Evolutionary conservation across 2,329 filamentous ascomycete species (phyloP), one percentile per base, ranked within the genome.

Genomic region (Paraconiothyrium brasiliense): DNA sequence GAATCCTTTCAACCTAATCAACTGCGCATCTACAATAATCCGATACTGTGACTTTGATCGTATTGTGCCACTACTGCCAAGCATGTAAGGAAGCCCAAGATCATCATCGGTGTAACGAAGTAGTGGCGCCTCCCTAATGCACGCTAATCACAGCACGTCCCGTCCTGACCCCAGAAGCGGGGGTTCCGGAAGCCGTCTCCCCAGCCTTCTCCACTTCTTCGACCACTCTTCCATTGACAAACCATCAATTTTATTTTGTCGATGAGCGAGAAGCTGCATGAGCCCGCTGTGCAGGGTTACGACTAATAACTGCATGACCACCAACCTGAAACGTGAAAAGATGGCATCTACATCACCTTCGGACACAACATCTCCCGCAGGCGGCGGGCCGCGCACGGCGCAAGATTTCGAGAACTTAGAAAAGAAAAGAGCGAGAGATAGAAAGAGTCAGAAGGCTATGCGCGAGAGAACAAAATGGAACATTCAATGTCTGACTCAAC

Each of bases 401-500:
- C 56, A 51, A 30, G 60, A 62, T 32, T 41, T 46, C 35, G 67
- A 70, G 27, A 69, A 65, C 43, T 50, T 71, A 5, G 56, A 66
- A 27, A 59, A 62, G 39, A 72, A 72, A 55, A 60, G 70, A 11
- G 65, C 66, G 6, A 60, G 69, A n/a, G 70, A 72, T 48, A 55
- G 70, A 13, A 72, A 72, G 56, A 63, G 62, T n/a, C 67, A 72
- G 44, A 66, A 63, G 22, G 69, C 70, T 1, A 71, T 71, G 66
- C 62, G 70, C 16, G 68, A 70, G 30, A 41, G 70, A 2, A 68
- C 66, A 3, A 71, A 67, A 51, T 69, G 63, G 66, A 69, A 63
- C 43, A 68, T 72, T 9, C 58, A 66, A n/a, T 64, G 55, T 49
- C 61, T 72, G 22, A 69, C 64, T 4, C 63, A 71, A n/a, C 67